Percentiles rank a stretch among this genome's conserved stretches.
These are phyloP conservation scores for Oryza glumipatula DNA, from an alignment of 176 grass and related monocot genomes.

Conservation along the genomic window DNA sequence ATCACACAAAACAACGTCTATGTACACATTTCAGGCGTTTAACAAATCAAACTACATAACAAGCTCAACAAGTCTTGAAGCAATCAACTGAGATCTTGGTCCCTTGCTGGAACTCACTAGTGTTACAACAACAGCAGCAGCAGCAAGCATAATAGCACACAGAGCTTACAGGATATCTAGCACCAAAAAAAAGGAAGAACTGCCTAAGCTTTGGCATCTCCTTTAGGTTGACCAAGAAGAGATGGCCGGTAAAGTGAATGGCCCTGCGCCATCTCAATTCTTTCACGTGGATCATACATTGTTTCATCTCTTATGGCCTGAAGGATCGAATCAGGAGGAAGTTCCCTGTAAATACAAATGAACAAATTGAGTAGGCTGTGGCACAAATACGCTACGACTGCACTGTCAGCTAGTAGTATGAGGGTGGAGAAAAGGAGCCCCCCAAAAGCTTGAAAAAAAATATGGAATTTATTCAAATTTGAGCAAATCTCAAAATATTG, in stretches of 20 bases:
- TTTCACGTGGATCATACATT: constrained; percentile 94
- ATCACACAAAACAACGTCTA: constrained; percentile 16
- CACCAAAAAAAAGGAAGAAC: background rate
- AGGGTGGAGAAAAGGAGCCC: background rate
- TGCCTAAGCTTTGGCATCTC: constrained; percentile 41
- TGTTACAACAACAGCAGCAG: constrained; percentile 51
- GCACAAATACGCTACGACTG: background rate
- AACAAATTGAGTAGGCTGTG: constrained; percentile 27
- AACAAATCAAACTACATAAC: constrained; percentile 35
- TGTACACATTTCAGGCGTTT: constrained; percentile 22
- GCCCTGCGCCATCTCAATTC: constrained; percentile 88
- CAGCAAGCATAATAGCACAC: constrained; percentile 22
- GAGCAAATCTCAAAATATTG: background rate
- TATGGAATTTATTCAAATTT: background rate
- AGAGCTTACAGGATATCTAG: constrained; percentile 21
- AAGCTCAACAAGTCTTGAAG: constrained; percentile 21
- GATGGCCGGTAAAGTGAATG: constrained; percentile 84
- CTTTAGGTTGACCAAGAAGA: constrained; percentile 70
- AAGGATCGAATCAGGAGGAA: constrained; percentile 79
- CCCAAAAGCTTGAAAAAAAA: background rate
- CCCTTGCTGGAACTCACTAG: constrained; percentile 20
- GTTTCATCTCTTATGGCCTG: constrained; percentile 94
- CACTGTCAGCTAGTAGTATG: background rate
- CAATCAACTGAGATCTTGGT: background rate
- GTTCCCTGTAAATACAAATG: constrained; percentile 61